These are phyloP conservation scores for Trichoderma koningii DNA, from an alignment of 2,329 filamentous ascomycete species.

Conservation along the genomic window DNA sequence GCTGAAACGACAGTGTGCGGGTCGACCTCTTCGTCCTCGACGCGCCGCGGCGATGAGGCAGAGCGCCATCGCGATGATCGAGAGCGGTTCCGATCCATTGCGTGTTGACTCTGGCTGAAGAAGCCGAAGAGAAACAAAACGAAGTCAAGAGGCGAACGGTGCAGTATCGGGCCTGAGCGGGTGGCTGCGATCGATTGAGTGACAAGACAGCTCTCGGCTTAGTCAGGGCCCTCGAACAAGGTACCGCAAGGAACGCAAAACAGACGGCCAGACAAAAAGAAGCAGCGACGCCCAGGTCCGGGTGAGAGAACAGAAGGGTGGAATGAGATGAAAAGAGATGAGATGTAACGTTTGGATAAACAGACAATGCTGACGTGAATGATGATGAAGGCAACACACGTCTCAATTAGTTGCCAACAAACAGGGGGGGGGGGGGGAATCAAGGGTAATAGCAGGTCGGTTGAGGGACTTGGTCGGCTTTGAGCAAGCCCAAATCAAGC, in stretches of 20 bases:
- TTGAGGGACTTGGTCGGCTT: neutral
- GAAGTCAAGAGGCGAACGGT: neutral
- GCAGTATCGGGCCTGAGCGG: slow-evolving; percentile 18
- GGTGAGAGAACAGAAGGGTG: neutral
- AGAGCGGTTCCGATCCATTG: slow-evolving; percentile 14
- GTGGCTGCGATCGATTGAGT: neutral
- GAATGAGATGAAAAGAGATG: neutral
- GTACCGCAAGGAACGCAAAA: neutral
- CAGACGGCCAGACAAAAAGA: neutral
- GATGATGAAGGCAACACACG: neutral
- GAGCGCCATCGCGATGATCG: slow-evolving; percentile 3
- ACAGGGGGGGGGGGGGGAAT: neutral
- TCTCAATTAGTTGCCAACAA: neutral
- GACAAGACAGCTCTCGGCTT: neutral
- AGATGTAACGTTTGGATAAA: neutral
- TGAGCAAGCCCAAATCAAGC: neutral
- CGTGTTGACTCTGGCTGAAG: neutral
- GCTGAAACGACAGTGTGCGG: slow-evolving; percentile 7
- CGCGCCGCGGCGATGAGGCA: neutral
- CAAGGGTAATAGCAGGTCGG: neutral
- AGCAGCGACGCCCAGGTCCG: neutral
- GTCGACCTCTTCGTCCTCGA: neutral
- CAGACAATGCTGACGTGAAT: neutral
- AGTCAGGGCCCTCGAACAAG: neutral
- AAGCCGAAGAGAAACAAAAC: neutral